Percentiles rank a stretch among this genome's conserved stretches.
Conservation (phyloP, 208 protist species). For the Tritrichomonas foetus region DNA sequence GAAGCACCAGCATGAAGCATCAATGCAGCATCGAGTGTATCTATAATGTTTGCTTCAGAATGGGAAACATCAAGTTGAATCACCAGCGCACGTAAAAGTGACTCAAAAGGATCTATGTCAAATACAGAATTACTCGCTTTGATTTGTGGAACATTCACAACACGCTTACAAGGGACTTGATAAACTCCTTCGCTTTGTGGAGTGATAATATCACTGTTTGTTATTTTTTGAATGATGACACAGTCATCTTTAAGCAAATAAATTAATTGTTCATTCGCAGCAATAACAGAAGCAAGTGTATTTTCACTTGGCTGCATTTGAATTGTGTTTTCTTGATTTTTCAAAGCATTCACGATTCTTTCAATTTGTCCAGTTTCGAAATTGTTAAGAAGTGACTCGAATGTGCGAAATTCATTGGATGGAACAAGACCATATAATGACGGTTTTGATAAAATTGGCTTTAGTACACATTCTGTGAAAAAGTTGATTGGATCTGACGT, state of each 20-base stretch:
- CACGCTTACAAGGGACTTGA: not conserved
- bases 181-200: not conserved
- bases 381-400: not conserved
- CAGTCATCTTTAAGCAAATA: not conserved
- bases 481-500: not conserved
- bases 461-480: not conserved
- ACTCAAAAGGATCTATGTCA: not conserved
- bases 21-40: not conserved
- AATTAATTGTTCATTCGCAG: not conserved
- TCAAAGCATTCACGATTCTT: not conserved
- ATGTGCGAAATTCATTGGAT: not conserved
- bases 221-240: not conserved
- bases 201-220: not conserved
- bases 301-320: not conserved
- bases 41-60: not conserved
- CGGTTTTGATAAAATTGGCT: not conserved
- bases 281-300: not conserved
- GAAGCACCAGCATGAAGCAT: not conserved
- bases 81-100: not conserved
- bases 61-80: conserved; percentile 29
- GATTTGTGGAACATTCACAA: no score
- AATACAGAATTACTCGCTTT: not conserved
- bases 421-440: conserved; percentile 4
- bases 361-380: not conserved
- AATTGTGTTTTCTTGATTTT: not conserved